Conservation (phyloP, 768 basidiomycete species). For the Nidularia sp. region DNA sequence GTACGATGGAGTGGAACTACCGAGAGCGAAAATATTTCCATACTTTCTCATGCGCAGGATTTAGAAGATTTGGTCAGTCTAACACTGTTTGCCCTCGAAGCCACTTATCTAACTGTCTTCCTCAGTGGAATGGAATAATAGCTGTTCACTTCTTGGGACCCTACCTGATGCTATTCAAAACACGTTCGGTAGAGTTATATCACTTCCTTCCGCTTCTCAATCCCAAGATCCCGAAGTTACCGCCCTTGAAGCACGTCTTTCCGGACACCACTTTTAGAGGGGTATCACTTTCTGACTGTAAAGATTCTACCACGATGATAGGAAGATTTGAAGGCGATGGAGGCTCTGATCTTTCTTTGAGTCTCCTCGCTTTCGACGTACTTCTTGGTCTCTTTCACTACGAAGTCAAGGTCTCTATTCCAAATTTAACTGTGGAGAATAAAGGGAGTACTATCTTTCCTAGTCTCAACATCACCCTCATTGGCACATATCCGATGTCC, state of each 20-base stretch:
- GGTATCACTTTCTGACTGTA: constrained; percentile 32
- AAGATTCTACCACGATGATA: not conserved
- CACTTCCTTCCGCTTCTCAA: constrained; percentile 17
- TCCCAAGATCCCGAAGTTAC: constrained; percentile 2
- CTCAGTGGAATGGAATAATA: constrained; percentile 37
- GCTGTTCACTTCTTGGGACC: constrained; percentile 40
- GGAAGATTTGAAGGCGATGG: not conserved
- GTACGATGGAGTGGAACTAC: constrained; percentile 25
- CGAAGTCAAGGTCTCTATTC: constrained; percentile 19
- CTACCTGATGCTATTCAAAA: constrained; percentile 49
- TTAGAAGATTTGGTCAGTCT: constrained; percentile 27
- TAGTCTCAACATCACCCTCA: constrained; percentile 30
- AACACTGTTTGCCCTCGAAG: not conserved
- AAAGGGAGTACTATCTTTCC: constrained; percentile 2
- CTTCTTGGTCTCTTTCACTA: constrained; percentile 51
- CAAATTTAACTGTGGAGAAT: not conserved
- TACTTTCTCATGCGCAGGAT: constrained; percentile 18
- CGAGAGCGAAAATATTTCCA: constrained; percentile 1
- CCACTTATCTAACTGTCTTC: not conserved
- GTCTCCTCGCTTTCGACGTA: constrained; percentile 41
- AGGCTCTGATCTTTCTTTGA: constrained; percentile 13
- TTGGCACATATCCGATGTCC: constrained; percentile 40
- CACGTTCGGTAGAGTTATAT: constrained; percentile 47
- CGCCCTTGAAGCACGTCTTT: constrained; percentile 15
- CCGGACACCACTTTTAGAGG: constrained; percentile 35